Evolutionary conservation across 345 rosid genomes (phyloP).

Genomic region (Hibiscus tridactylites): DNA sequence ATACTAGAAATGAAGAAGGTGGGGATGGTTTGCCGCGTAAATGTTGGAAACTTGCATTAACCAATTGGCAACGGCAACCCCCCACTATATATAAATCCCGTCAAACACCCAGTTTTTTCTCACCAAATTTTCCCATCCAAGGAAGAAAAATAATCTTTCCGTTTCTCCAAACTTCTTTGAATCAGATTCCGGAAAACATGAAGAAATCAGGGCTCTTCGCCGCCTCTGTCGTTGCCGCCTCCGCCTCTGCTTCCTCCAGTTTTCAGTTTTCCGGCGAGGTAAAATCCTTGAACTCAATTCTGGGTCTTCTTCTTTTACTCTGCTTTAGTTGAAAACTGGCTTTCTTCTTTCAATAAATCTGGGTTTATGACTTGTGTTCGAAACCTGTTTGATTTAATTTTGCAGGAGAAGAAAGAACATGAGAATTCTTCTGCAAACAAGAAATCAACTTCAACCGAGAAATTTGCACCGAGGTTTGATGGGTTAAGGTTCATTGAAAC

Average conservation of each 20-base stretch:
- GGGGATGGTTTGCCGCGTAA: conserved; percentile 29
- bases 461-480: conserved; percentile 78
- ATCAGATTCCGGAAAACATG: conserved; percentile 22
- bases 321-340: neutral
- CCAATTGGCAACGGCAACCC: neutral
- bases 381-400: neutral
- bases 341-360: neutral
- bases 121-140: neutral
- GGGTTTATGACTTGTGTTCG: neutral
- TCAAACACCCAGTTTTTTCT: neutral
- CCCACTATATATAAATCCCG: conserved; percentile 18
- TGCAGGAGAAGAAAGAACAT: conserved; percentile 31
- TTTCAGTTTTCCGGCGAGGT: conserved; percentile 43
- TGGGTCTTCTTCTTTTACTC: neutral
- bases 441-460: conserved; percentile 34
- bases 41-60: conserved; percentile 12
- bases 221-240: conserved; percentile 44
- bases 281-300: neutral
- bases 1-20: neutral
- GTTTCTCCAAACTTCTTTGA: neutral
- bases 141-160: neutral
- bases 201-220: conserved; percentile 55
- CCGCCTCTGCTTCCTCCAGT: conserved; percentile 39
- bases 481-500: conserved; percentile 88
- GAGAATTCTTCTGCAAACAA: conserved; percentile 19